Percentiles rank a stretch among this genome's conserved stretches.
These are phyloP conservation scores for Tetrastigma voinierianum DNA, from an alignment of 164 flowering plant genomes.

Conservation along the genomic window DNA sequence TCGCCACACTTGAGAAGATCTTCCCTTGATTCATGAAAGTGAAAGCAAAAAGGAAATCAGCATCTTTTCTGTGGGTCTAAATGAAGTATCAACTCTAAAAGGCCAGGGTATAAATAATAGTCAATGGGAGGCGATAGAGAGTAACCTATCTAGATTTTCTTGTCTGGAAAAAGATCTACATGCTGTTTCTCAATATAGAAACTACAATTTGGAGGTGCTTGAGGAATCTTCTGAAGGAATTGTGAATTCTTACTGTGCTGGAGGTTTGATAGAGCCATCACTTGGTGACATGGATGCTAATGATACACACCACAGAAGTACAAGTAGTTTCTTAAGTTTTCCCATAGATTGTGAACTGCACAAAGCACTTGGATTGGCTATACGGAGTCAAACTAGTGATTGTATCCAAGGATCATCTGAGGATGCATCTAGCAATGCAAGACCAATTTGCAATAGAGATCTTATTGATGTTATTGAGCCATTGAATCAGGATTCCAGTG, in stretches of 20 bases:
- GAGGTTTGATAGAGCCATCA: conserved; percentile 18
- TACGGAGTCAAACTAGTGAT: conserved; percentile 16
- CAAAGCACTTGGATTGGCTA: conserved; percentile 46
- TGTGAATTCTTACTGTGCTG: conserved; percentile 18
- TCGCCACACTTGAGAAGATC: conserved; percentile 13
- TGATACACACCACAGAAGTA: conserved; percentile 11
- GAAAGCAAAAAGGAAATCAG: conserved; percentile 11
- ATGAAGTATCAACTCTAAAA: conserved; percentile 13
- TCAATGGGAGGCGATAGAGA: conserved; percentile 21
- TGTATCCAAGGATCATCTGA: conserved; percentile 16
- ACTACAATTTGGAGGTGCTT: conserved; percentile 6
- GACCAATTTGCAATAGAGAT: conserved; percentile 18
- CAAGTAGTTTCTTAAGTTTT: conserved; percentile 26
- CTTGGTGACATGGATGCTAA: conserved; percentile 10
- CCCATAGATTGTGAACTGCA: conserved; percentile 48
- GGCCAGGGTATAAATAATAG: conserved; percentile 12
- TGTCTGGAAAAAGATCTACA: conserved; percentile 27
- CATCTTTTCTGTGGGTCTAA: conserved; percentile 3
- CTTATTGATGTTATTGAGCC: conserved; percentile 14
- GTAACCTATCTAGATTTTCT: conserved; percentile 14
- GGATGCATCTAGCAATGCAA: conserved; percentile 19
- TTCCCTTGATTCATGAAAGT: conserved; percentile 6
- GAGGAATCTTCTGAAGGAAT: conserved; percentile 11
- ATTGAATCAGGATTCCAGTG: conserved; percentile 20
- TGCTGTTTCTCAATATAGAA: conserved; percentile 7